Conservation (phyloP, 805 yeast genomes). For the Kregervanrija delftensis region DNA sequence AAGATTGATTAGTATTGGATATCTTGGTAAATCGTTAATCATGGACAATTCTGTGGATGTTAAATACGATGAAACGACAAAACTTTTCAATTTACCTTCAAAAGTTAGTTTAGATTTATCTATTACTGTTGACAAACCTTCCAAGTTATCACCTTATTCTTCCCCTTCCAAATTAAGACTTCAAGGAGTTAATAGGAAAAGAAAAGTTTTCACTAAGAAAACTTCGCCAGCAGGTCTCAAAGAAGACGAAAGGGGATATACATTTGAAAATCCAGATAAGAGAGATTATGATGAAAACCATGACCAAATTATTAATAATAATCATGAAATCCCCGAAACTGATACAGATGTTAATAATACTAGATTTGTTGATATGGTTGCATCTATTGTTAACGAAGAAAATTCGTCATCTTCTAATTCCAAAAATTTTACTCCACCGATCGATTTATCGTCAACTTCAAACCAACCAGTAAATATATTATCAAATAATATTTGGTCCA, state of each 20-base stretch:
- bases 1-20: slow-evolving; percentile 30
- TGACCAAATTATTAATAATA: too few relatives aligned
- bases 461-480: background rate
- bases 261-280: background rate
- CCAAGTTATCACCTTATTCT: background rate
- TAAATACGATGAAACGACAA: slow-evolving; percentile 14
- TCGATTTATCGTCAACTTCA: background rate
- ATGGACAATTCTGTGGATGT: slow-evolving; percentile 25
- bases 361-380: slow-evolving; percentile 12
- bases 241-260: background rate
- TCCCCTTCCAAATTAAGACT: background rate
- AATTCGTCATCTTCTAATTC: background rate
- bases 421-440: background rate
- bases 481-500: slow-evolving; percentile 2
- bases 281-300: too few relatives aligned
- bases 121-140: background rate
- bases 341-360: slow-evolving; percentile 2
- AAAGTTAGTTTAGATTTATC: background rate
- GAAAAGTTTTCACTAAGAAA: background rate
- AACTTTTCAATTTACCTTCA: slow-evolving; percentile 7
- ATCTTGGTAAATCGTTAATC: slow-evolving; percentile 24
- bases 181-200: background rate
- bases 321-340: background rate
- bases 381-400: slow-evolving; percentile 7
- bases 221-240: background rate